Evolutionary conservation across 306 rosid species (phyloP).

Genomic region (Hylodesmum podocarpum): DNA sequence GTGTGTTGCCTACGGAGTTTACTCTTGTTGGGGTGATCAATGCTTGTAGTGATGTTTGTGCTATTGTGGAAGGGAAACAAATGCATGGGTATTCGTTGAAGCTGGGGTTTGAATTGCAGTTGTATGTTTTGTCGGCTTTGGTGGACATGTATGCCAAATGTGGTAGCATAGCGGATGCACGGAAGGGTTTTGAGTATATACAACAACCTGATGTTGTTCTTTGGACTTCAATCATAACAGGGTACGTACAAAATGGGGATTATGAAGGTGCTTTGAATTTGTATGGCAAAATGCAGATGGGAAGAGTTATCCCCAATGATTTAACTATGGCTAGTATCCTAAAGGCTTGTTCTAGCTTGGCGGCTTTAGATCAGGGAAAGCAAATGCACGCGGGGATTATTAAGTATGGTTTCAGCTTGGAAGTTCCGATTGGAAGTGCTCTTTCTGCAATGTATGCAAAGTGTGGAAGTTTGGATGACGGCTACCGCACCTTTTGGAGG

Average conservation of each 20-base stretch:
- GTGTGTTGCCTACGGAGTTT: conserved; percentile 57
- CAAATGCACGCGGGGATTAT: conserved; percentile 68
- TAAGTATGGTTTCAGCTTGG: conserved; percentile 68
- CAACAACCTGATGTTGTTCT: conserved; percentile 75
- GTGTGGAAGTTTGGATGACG: conserved; percentile 77
- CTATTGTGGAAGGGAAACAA: conserved; percentile 67
- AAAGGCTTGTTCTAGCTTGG: conserved; percentile 77
- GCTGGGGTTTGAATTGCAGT: conserved; percentile 70
- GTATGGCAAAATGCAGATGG: conserved; percentile 70
- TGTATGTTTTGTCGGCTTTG: conserved; percentile 71
- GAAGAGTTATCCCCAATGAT: conserved; percentile 65
- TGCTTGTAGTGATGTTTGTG: conserved; percentile 72
- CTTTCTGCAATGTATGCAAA: conserved; percentile 88
- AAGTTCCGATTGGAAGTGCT: conserved; percentile 82
- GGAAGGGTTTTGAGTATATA: conserved; percentile 65
- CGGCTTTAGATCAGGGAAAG: conserved; percentile 86
- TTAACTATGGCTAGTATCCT: conserved; percentile 77
- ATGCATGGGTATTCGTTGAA: conserved; percentile 67
- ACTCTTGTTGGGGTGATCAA: conserved; percentile 78
- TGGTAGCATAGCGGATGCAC: conserved; percentile 59
- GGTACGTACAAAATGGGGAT: conserved; percentile 72
- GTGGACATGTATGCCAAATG: conserved; percentile 93
- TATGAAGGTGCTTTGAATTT: conserved; percentile 69
- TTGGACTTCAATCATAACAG: conserved; percentile 90
- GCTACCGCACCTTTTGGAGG: conserved; percentile 58